Percentiles rank a stretch among this genome's conserved stretches.
phyloP scores from a whole-genome alignment of 2,329 filamentous ascomycete species.

The Colletotrichum falcatum region DNA sequence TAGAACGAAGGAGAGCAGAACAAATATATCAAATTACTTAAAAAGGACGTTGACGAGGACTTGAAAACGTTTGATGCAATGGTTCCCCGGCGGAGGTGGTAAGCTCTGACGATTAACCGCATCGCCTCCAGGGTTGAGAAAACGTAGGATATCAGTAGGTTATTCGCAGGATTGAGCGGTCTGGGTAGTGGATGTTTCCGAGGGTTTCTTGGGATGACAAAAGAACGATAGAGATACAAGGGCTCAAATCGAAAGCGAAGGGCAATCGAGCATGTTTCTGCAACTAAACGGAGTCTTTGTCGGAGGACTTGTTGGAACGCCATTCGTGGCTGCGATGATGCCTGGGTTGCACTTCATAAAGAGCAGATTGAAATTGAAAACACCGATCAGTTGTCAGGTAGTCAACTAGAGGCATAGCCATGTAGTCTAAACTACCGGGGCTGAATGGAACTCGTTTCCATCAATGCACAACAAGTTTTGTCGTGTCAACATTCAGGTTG shows the following conservation, averaged over 20 bases:
- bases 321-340: background rate
- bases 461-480: background rate
- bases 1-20: background rate
- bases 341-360: background rate
- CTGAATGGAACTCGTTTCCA: no score
- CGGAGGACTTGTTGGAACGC: background rate
- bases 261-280: background rate
- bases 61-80: background rate
- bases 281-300: no score
- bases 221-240: background rate
- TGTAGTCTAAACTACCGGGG: no score
- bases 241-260: background rate
- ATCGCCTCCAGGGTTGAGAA: background rate
- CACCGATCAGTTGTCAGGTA: no score
- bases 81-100: no score
- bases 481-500: background rate
- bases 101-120: background rate
- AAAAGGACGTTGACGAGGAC: background rate
- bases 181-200: background rate
- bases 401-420: no score
- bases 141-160: background rate
- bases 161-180: background rate
- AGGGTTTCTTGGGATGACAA: fast-evolving
- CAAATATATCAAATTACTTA: no score
- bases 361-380: no score